Conservation (phyloP, 257 asterid genomes). For the Rauvolfia tetraphylla region DNA sequence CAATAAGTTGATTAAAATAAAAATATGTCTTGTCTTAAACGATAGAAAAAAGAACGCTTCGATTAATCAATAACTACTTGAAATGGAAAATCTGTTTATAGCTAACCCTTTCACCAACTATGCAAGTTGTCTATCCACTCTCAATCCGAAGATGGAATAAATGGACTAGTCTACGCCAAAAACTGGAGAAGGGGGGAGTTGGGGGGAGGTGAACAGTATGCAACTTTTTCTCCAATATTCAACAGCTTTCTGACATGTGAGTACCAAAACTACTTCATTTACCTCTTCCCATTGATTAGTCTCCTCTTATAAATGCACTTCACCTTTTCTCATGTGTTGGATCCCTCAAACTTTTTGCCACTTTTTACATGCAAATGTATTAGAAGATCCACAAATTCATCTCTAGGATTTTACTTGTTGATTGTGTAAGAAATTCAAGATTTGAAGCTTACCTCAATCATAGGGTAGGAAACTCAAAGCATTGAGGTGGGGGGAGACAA, state of each 20-base stretch:
- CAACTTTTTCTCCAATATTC: background rate
- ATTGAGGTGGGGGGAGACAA: background rate
- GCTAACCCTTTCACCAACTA: background rate
- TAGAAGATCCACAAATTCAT: background rate
- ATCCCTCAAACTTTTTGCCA: background rate
- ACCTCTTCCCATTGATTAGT: background rate
- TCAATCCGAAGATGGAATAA: too few species aligned
- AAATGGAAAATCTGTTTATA: background rate
- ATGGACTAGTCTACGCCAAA: background rate
- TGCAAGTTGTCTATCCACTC: background rate
- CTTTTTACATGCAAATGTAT: background rate
- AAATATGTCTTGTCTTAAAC: too few species aligned
- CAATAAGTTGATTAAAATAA: too few species aligned
- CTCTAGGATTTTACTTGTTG: background rate
- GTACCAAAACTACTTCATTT: background rate
- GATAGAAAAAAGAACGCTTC: too few species aligned
- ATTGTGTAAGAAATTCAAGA: background rate
- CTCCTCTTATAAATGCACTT: slow-evolving; percentile 1
- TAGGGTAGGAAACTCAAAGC: background rate
- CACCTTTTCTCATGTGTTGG: background rate
- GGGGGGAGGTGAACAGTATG: background rate
- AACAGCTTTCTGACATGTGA: background rate
- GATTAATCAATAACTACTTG: background rate
- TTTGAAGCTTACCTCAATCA: background rate
- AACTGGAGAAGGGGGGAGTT: too few species aligned